Evolutionary conservation across 371 early-diverging fungal species (phyloP), one percentile per base, ranked within the genome.

Genomic region (Mortierella polycephala): DNA sequence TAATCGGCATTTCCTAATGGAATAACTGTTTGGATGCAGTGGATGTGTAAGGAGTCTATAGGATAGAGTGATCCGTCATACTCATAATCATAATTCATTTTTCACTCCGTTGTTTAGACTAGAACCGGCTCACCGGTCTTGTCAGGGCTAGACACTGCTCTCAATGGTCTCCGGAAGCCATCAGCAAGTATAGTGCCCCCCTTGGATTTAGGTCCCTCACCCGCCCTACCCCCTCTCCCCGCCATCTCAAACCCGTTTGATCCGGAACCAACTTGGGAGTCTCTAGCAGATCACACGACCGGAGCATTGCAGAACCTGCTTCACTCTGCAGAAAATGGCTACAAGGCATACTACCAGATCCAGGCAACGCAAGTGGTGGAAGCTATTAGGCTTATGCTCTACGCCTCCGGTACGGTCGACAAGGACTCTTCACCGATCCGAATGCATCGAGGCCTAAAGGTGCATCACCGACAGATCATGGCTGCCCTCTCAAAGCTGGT

Each of bases 351-450:
- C 45, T 95, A 89, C 65, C 67, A 90, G 41, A 70, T 73, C 7
- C 83, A 86, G 60, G 74, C 90, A 30, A 74, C 85, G 0, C 73
- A 74, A 40, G 84, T 96, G 12, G 93, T 96, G 2, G 87, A 92
- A 41, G 88, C 95, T 18, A 90, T 96, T 50, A 90, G 95, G 14
- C 86, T 89, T 51, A 92, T 98, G 93, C 85, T 98, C 41, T 86
- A 90, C 23, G 86, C 95, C n/a, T 91, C 94, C 16, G 92, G 92
- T 18, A 91, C 93, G 1, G 85, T 92, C 11, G 90, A 89, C 18
- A 88, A 88, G 64, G 92, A 94, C 39, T 85, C 91, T 0, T 75
- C 87, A 5, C 82, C 88, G 44, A 86, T 94, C 57, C 86, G 89
- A 46, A 81, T 86, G 20, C 89, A 93, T 71, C 80, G 84, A 10